phyloP scores from a whole-genome alignment of 2,329 filamentous ascomycete species.

The Cryphonectria radicalis region DNA sequence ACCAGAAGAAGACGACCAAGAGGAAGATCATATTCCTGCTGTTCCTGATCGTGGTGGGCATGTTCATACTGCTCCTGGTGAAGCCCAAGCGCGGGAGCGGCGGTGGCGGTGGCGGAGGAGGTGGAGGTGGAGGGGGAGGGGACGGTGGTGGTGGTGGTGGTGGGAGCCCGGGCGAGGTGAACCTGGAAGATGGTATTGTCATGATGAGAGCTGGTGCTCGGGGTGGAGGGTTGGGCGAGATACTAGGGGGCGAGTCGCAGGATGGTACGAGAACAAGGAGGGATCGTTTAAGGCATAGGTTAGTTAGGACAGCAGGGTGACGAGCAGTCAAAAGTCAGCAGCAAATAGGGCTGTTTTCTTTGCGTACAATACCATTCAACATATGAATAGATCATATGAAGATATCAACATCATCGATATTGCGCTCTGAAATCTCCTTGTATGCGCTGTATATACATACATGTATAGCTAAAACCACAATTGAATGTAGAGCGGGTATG shows the following conservation, averaged over 20 bases:
- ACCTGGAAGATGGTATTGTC: slow-evolving; percentile 1
- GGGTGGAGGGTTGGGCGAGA: neutral
- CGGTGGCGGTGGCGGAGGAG: slow-evolving; percentile 28
- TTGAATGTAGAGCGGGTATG: slow-evolving; percentile 7
- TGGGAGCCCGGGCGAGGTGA: slow-evolving; percentile 13
- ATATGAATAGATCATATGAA: neutral
- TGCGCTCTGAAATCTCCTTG: neutral
- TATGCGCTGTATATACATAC: neutral
- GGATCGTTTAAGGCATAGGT: neutral
- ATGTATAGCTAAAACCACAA: neutral
- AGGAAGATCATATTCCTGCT: slow-evolving; percentile 92
- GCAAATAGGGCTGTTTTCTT: neutral
- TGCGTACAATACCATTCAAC: neutral
- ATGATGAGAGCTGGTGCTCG: neutral
- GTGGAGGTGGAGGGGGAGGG: slow-evolving; percentile 22
- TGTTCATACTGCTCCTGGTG: slow-evolving; percentile 82
- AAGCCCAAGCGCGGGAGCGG: slow-evolving; percentile 64
- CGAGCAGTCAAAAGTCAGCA: neutral
- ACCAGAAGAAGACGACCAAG: slow-evolving; percentile 87
- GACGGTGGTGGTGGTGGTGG: slow-evolving; percentile 19
- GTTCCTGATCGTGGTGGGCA: slow-evolving; percentile 78
- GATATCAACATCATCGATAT: neutral
- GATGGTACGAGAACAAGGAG: neutral
- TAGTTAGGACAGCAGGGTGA: neutral
- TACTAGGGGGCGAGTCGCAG: neutral